Evolutionary conservation across 2,329 filamentous ascomycete species (phyloP).

Genomic region (Elsinoe fawcettii): DNA sequence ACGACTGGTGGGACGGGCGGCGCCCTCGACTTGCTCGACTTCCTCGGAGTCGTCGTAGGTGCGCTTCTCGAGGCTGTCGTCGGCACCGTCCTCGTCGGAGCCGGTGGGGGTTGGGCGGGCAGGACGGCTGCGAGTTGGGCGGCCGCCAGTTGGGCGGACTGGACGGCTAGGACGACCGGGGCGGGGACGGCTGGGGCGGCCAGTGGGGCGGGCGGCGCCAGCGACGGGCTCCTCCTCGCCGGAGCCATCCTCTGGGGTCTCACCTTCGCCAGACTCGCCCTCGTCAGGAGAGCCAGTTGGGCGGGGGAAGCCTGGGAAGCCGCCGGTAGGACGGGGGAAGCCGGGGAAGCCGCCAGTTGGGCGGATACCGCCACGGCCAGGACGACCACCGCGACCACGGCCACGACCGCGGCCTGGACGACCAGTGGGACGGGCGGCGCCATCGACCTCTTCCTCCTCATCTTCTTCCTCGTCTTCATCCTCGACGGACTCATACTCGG

Average conservation of each 20-base stretch:
- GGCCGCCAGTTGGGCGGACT: background rate
- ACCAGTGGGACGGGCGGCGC: slow-evolving; percentile 9
- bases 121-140: background rate
- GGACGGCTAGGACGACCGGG: background rate
- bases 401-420: background rate
- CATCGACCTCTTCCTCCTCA: background rate
- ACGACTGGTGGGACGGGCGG: background rate
- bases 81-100: background rate
- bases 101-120: background rate
- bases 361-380: background rate
- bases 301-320: background rate
- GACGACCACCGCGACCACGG: background rate
- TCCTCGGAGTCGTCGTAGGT: background rate
- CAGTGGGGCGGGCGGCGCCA: background rate
- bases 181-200: background rate
- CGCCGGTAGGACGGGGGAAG: background rate
- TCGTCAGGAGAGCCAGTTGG: background rate
- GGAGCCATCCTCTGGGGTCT: background rate
- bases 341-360: slow-evolving; percentile 1
- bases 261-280: background rate
- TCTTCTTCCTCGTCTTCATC: background rate
- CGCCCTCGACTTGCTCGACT: background rate
- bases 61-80: background rate
- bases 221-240: background rate
- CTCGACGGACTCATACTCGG: background rate